Base-by-base conservation (phyloP, 2,329 filamentous ascomycete genomes). In the Raffaelea deltoideospora region DNA sequence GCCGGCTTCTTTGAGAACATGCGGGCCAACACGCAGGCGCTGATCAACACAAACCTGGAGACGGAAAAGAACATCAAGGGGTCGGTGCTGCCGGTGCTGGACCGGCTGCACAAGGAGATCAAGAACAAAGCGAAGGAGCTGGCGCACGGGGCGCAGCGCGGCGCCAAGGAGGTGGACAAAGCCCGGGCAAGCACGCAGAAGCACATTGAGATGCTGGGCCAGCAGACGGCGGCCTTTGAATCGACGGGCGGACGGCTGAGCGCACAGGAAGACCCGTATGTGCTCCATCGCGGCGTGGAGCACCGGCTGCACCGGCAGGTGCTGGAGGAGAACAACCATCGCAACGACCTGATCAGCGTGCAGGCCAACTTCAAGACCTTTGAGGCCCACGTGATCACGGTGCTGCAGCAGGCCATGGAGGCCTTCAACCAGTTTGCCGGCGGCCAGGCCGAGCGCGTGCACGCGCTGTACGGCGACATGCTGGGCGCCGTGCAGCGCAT, bases 51-150 rank as follows among this genome's bases (percentile, higher is more conserved):
- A 52, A 88, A 95, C 56, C 63, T 79, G 48, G 88, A 96, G 56
- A 94, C 87, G 6, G 86, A 90, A 49, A 90, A 90, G 65, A 83
- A 76, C 48, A 69, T 98, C 47, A 93, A 88, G 60, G 79, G 77
- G 41, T 77, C 78, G 13, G 81, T 96, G 22, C 67, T 94, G 17
- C 90, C 88, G 27, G 78, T 88, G 44, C 78, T 98, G 52, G 84
- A 92, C 49, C 80, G 86, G 36, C 67, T 98, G 34, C 87, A 96
- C 63, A 79, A 84, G 55, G 90, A 96, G 57, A 90, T 98, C 66
- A 98, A 96, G 70, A 77, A 81, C 63, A 96, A 96, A 65, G 69
- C 74, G 44, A 96, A 96, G 65, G 87, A 95, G 59, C 70, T 98
- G 34, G 69, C 72, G 31, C 69, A 76, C 43, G 87, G 88, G 9